These are phyloP conservation scores for Prunus mume DNA, from an alignment of 306 rosid genomes.

Conservation along the genomic window DNA sequence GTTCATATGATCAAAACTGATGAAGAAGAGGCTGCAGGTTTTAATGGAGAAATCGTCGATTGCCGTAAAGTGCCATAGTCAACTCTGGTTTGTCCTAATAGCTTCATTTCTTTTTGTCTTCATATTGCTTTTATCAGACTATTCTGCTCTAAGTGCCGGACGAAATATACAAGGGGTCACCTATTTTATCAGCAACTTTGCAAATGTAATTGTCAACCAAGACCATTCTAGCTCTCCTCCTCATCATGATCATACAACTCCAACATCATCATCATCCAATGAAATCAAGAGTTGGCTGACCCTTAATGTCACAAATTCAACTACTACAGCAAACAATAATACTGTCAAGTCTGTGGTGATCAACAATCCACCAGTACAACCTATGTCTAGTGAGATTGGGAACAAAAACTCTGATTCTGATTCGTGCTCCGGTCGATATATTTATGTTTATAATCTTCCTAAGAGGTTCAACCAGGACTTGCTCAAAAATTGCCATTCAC, in stretches of 20 bases:
- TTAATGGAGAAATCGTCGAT: neutral
- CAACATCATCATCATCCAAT: neutral
- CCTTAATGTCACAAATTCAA: neutral
- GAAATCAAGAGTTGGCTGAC: neutral
- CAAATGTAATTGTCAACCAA: constrained; percentile 1
- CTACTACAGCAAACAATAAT: neutral
- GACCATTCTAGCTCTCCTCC: neutral
- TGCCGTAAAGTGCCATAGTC: constrained; percentile 22
- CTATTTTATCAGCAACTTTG: constrained; percentile 16
- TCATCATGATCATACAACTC: neutral
- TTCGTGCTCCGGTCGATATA: constrained; percentile 38
- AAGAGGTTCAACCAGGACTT: constrained; percentile 46
- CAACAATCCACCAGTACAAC: neutral
- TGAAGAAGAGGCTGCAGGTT: neutral
- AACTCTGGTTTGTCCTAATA: constrained; percentile 43
- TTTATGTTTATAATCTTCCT: constrained; percentile 47
- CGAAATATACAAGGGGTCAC: constrained; percentile 12
- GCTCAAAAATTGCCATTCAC: constrained; percentile 38
- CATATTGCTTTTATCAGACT: constrained; percentile 32
- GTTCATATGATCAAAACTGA: neutral
- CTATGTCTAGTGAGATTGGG: neutral
- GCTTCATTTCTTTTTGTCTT: constrained; percentile 19
- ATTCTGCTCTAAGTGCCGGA: constrained; percentile 16
- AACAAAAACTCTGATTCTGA: neutral
- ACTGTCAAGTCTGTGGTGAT: neutral